These are phyloP conservation scores for Aspergillus pseudotamarii DNA, from an alignment of 2,329 filamentous ascomycete genomes.

Conservation along the genomic window DNA sequence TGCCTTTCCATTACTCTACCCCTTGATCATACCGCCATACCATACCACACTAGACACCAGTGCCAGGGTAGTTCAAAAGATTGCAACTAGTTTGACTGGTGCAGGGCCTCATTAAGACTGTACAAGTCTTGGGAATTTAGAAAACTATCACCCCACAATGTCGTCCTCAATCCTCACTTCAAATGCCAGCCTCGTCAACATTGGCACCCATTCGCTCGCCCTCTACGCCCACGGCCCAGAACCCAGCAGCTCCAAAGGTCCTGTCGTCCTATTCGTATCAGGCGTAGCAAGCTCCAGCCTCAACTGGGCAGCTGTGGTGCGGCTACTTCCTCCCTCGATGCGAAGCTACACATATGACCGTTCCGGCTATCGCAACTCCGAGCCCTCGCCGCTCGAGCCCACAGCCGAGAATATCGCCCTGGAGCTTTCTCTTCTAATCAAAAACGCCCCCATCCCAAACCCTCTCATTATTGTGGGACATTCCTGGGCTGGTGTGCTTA, in stretches of 20 bases:
- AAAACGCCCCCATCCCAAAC: not conserved
- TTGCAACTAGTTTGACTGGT: not conserved
- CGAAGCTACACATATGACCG: not conserved
- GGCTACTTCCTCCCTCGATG: not conserved
- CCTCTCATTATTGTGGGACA: not conserved
- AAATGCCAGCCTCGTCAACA: not conserved
- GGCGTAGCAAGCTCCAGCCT: not conserved
- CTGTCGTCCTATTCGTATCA: not conserved
- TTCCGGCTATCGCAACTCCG: not conserved
- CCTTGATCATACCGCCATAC: too few relatives aligned
- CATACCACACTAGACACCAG: too few relatives aligned
- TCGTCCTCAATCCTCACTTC: not conserved
- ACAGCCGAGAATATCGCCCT: not conserved
- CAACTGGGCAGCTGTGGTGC: not conserved
- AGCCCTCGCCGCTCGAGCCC: not conserved
- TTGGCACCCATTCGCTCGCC: not conserved
- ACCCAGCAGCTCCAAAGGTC: not conserved
- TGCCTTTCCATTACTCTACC: too few relatives aligned
- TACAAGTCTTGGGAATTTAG: not conserved
- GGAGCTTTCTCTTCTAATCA: not conserved
- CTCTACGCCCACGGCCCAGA: not conserved
- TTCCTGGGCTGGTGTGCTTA: not conserved
- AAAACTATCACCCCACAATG: not conserved
- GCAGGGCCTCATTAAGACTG: not conserved
- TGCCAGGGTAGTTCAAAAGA: too few relatives aligned